These are phyloP conservation scores for Rhodosporidiobolus odoratus DNA, from an alignment of 768 basidiomycete species.

Conservation along the genomic window DNA sequence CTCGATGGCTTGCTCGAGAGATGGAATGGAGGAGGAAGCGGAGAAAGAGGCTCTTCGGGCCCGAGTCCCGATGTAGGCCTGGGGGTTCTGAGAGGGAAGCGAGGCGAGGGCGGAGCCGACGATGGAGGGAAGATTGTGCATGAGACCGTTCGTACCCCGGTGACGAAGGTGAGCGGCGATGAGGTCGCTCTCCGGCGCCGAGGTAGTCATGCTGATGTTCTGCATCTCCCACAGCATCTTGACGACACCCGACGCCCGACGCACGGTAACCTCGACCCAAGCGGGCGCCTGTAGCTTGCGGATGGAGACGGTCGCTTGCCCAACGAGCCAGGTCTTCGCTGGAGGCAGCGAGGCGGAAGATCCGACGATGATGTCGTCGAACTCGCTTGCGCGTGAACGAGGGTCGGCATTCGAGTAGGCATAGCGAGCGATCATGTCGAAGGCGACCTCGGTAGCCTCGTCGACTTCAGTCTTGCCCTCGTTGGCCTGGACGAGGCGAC, in stretches of 20 bases:
- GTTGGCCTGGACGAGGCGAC: conserved; percentile 79
- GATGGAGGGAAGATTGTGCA: conserved; percentile 21
- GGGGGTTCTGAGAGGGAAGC: background rate
- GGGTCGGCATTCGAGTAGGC: conserved; percentile 92
- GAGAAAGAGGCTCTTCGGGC: conserved; percentile 21
- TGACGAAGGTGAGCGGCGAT: conserved; percentile 35
- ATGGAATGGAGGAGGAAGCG: background rate
- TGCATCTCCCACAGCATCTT: conserved; percentile 77
- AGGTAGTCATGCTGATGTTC: conserved; percentile 73
- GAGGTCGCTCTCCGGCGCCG: conserved; percentile 32
- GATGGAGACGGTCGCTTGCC: conserved; percentile 77
- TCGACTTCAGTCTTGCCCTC: conserved; percentile 68
- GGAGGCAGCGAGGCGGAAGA: conserved; percentile 24
- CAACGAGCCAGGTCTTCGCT: conserved; percentile 63
- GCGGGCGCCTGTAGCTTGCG: conserved; percentile 65
- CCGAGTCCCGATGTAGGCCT: conserved; percentile 7
- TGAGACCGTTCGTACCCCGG: conserved; percentile 26
- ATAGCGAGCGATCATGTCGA: conserved; percentile 94
- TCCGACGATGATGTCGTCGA: conserved; percentile 73
- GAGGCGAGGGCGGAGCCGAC: conserved; percentile 22
- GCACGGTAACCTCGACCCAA: conserved; percentile 80
- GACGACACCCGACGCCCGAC: conserved; percentile 83
- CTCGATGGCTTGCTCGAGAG: conserved; percentile 9
- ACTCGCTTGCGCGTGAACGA: conserved; percentile 69
- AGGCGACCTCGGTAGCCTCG: conserved; percentile 88